Evolutionary conservation across 352 stramenopile species (phyloP).

Genomic region (Globisporangium iwayamae): DNA sequence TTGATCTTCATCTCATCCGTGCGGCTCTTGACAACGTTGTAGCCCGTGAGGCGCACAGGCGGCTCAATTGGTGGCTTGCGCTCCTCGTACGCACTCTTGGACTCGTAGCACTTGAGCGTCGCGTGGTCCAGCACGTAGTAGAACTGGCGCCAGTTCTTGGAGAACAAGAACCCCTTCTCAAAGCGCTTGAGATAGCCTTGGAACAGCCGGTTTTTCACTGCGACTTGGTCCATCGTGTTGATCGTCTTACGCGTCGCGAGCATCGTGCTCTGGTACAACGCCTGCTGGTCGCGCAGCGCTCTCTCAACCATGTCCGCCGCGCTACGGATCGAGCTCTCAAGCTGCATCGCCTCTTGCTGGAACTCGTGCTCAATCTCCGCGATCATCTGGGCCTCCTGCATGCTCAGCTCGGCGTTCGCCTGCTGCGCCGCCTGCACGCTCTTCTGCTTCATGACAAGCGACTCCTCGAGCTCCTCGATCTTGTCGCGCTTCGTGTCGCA

Average conservation of each 20-base stretch:
- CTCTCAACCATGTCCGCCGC: conserved; percentile 42
- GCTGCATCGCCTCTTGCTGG: conserved; percentile 31
- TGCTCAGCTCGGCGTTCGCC: conserved; percentile 41
- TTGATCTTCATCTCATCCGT: conserved; percentile 84
- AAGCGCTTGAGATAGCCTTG: conserved; percentile 74
- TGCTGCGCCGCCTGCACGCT: conserved; percentile 45
- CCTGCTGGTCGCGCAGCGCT: conserved; percentile 54
- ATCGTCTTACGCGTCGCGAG: conserved; percentile 70
- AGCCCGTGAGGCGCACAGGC: conserved; percentile 58
- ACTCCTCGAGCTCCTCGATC: conserved; percentile 46
- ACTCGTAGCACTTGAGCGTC: conserved; percentile 68
- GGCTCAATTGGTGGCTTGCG: conserved; percentile 43
- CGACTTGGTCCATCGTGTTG: conserved; percentile 70
- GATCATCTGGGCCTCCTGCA: conserved; percentile 47
- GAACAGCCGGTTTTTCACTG: conserved; percentile 58
- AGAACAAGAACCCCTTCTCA: conserved; percentile 70
- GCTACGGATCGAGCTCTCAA: conserved; percentile 36
- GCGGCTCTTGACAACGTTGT: conserved; percentile 61
- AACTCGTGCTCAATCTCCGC: conserved; percentile 42
- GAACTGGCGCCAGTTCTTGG: conserved; percentile 75
- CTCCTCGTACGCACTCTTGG: conserved; percentile 71
- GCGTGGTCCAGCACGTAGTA: conserved; percentile 71
- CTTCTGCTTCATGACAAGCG: conserved; percentile 41
- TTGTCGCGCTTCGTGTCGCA: conserved; percentile 46
- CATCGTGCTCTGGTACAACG: conserved; percentile 75